phyloP scores from a whole-genome alignment of 2,329 filamentous ascomycete genomes.

The Magnaporthales sp. region DNA sequence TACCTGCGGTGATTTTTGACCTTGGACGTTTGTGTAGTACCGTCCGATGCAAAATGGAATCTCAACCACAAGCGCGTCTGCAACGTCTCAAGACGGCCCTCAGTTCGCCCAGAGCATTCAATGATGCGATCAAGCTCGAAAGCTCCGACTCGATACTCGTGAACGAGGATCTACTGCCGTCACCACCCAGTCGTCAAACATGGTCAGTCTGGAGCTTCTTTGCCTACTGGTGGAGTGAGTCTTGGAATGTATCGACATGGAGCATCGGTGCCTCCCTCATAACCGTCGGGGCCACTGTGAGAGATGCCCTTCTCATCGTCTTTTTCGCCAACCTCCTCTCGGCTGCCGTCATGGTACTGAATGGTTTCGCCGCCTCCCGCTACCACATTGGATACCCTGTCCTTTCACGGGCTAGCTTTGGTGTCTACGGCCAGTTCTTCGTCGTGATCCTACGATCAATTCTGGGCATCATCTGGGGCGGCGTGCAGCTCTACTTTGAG shows the following conservation, averaged over 20 bases:
- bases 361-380: background rate
- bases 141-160: background rate
- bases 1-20: background rate
- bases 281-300: slow-evolving; percentile 34
- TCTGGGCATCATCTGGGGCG: slow-evolving; percentile 20
- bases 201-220: slow-evolving; percentile 27
- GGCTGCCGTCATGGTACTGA: slow-evolving; percentile 25
- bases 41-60: background rate
- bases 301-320: slow-evolving; percentile 20
- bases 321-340: slow-evolving; percentile 19
- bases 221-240: slow-evolving; percentile 9
- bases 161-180: slow-evolving; percentile 21
- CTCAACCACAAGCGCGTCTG: background rate
- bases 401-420: slow-evolving; percentile 27
- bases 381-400: slow-evolving; percentile 34
- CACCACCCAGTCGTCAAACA: slow-evolving; percentile 16
- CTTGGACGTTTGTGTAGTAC: too few relatives aligned
- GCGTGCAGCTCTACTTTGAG: slow-evolving; percentile 8
- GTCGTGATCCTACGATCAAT: slow-evolving; percentile 25
- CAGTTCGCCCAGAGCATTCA: background rate
- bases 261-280: slow-evolving; percentile 11
- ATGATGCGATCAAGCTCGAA: background rate
- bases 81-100: background rate
- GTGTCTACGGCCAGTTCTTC: slow-evolving; percentile 32
- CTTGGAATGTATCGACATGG: background rate